Percentiles rank a stretch among this genome's conserved stretches.
These are phyloP conservation scores for Blepharisma undulans DNA, from an alignment of 169 alveolate species.

Conservation along the genomic window DNA sequence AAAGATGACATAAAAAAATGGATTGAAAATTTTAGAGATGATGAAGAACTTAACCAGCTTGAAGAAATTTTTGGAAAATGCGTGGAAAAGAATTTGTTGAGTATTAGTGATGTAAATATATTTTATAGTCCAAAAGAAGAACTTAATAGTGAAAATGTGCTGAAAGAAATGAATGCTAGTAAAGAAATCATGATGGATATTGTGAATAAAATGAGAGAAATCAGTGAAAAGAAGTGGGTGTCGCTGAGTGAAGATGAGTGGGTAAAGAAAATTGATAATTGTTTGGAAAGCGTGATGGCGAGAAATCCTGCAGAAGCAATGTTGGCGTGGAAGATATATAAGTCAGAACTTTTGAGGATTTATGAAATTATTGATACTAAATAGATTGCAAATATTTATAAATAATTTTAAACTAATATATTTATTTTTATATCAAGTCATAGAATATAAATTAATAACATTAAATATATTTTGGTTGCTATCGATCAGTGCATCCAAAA, in stretches of 20 bases:
- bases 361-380: neutral
- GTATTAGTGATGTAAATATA: neutral
- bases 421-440: too few relatives aligned
- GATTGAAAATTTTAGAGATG: neutral
- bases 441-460: neutral
- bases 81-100: neutral
- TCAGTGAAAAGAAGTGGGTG: neutral
- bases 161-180: neutral
- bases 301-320: neutral
- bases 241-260: neutral
- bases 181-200: neutral
- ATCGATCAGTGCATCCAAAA: neutral
- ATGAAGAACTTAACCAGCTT: neutral
- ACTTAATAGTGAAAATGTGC: neutral
- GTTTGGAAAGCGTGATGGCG: neutral
- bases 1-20: neutral
- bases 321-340: neutral
- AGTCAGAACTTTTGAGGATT: neutral
- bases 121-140: neutral
- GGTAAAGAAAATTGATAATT: neutral
- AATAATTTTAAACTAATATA: neutral
- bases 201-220: neutral
- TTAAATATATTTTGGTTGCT: neutral
- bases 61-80: constrained; percentile 10
- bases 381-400: too few relatives aligned